These are phyloP conservation scores for Coprinellus aureogranulatus DNA, from an alignment of 768 basidiomycete genomes.

Conservation along the genomic window DNA sequence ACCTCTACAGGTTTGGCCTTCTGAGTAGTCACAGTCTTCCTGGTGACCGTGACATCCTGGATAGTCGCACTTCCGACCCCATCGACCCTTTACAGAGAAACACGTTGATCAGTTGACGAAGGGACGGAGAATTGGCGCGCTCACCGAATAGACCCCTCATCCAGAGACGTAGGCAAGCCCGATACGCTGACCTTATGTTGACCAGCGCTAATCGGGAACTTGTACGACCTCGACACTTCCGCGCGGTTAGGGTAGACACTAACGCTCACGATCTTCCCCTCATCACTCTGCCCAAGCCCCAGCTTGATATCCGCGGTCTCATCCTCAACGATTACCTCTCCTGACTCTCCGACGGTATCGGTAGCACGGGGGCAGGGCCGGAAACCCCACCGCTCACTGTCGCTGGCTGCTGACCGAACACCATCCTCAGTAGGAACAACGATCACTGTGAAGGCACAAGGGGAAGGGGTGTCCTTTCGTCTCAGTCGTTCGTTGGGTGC, in stretches of 20 bases:
- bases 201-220: constrained; percentile 32
- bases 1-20: background rate
- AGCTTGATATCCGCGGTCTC: too few relatives aligned
- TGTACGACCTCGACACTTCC: constrained; percentile 35
- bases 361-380: too few relatives aligned
- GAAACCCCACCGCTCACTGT: too few relatives aligned
- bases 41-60: constrained; percentile 33
- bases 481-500: too few relatives aligned
- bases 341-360: too few relatives aligned
- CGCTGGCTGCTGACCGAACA: too few relatives aligned
- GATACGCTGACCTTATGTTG: constrained; percentile 37
- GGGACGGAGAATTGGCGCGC: background rate
- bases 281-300: background rate
- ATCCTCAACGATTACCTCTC: too few relatives aligned
- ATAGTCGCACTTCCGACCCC: constrained; percentile 33
- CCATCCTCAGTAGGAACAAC: too few relatives aligned
- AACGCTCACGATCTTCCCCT: constrained; percentile 33
- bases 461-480: too few relatives aligned
- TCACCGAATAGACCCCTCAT: constrained; percentile 38
- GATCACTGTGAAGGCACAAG: too few relatives aligned
- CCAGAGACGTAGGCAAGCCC: constrained; percentile 34
- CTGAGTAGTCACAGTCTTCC: constrained; percentile 3
- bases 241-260: constrained; percentile 35
- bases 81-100: constrained; percentile 34
- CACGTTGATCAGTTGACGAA: background rate